phyloP scores from a whole-genome alignment of 345 rosid species.

The Aethionema arabicum region DNA sequence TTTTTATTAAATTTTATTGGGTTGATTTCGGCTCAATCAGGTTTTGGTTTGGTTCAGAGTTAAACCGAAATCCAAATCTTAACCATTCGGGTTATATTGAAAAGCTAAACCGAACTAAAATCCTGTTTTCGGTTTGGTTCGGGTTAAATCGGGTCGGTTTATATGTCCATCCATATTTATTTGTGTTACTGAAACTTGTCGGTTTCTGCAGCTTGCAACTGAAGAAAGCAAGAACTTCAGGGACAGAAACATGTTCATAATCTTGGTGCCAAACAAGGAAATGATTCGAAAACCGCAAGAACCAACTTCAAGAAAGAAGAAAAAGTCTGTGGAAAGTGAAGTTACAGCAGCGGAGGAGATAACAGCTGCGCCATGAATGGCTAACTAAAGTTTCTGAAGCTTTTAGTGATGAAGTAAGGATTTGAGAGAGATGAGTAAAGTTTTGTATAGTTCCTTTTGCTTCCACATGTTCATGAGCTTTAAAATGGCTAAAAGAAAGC shows the following conservation, averaged over 20 bases:
- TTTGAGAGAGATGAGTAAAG: conserved; percentile 28
- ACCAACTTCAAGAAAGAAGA: conserved; percentile 58
- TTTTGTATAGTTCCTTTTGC: conserved; percentile 33
- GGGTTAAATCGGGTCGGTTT: too few species aligned
- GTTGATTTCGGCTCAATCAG: background rate
- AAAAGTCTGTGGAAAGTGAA: conserved; percentile 47
- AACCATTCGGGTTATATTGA: too few species aligned
- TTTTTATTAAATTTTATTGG: too few species aligned
- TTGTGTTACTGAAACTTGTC: conserved; percentile 21
- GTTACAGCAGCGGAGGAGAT: conserved; percentile 40
- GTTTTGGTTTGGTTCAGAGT: background rate
- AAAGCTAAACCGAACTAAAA: too few species aligned
- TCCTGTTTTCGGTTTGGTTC: too few species aligned
- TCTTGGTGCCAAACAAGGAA: conserved; percentile 82
- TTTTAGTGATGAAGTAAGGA: conserved; percentile 5
- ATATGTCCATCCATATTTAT: too few species aligned
- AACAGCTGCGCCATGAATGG: conserved; percentile 13
- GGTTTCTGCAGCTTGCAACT: conserved; percentile 61
- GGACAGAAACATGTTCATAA: conserved; percentile 69
- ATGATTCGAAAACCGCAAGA: conserved; percentile 66
- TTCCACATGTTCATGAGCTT: too few species aligned
- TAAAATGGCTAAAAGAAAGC: conserved; percentile 22
- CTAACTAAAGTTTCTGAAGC: conserved; percentile 2
- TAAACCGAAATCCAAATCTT: too few species aligned
- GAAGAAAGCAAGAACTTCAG: conserved; percentile 86